Conservation (phyloP, 352 stramenopile genomes). For the Phytophthora sp. region DNA sequence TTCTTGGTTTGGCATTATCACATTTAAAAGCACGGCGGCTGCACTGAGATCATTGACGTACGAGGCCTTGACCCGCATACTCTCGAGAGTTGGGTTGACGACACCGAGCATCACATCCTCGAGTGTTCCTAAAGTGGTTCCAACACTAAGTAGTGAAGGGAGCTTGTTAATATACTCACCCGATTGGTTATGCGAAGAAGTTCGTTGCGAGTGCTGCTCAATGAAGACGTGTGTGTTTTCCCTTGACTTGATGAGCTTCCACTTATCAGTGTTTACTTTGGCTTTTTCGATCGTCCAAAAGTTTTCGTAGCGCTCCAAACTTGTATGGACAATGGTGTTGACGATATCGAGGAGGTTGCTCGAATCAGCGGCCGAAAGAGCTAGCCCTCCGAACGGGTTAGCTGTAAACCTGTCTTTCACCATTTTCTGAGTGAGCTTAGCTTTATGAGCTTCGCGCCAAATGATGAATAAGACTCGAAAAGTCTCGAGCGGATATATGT, state of each 20-base stretch:
- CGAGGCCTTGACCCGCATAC: constrained; percentile 37
- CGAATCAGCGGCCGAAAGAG: constrained; percentile 12
- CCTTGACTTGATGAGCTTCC: constrained; percentile 34
- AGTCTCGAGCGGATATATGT: background rate
- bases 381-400: constrained; percentile 25
- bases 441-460: background rate
- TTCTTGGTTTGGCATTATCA: constrained; percentile 25
- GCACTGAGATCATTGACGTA: constrained; percentile 36
- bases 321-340: constrained; percentile 25
- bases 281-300: constrained; percentile 39
- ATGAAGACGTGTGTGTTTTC: constrained; percentile 34
- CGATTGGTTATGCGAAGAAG: too few relatives aligned
- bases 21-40: constrained; percentile 26
- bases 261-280: constrained; percentile 29
- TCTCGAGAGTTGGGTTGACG: constrained; percentile 30
- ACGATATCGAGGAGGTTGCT: constrained; percentile 24
- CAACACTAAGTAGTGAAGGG: constrained; percentile 28
- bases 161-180: too few relatives aligned
- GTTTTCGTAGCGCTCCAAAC: constrained; percentile 25
- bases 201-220: too few relatives aligned
- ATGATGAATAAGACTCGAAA: constrained; percentile 9
- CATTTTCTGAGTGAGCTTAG: constrained; percentile 26
- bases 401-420: constrained; percentile 22
- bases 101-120: constrained; percentile 49
- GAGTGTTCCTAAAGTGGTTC: constrained; percentile 20